Evolutionary conservation across 1,284 basidiomycete genomes (phyloP), one percentile per base, ranked within the genome.

Genomic region (Fomitopsis pinicola): DNA sequence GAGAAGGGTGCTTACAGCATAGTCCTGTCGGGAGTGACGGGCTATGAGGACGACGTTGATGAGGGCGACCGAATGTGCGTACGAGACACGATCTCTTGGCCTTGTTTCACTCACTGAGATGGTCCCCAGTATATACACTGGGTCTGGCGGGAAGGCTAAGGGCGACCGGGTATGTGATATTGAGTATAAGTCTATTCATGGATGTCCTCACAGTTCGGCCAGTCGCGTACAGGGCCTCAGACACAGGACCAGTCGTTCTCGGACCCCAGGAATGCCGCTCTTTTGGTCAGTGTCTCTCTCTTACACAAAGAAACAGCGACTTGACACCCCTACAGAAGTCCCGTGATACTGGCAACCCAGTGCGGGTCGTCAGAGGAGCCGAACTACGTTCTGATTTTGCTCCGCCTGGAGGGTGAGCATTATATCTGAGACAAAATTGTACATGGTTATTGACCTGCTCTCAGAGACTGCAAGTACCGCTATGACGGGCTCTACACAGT

Each of bases 401-500:
- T 3, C 80, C 80, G 0, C 1, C 30, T 0, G 10, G 46, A 48
- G 78, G 79, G 71, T 78, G 62, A 62, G 30, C 19, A n/a, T 22
- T 42, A 1, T 28, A 19, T 22, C 9, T 26, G 19, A 5, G 28
- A 5, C 9, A 30, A 40, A 33, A 26, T 28, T 19, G 22, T 33
- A 6, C n/a, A 36, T 15, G 44, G 26, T 54, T 2, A 53, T 36
- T 58, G 19, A 42, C 33, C 42, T 62, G 19, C 60, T 15, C 19
- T 6, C 30, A 80, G 79, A 6, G 50, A 35, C 50, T 33, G 30
- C 26, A 53, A 53, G 42, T 82, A 74, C 61, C 77, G 80, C 40
- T 81, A 82, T 57, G 80, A 82, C 58, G 80, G 80, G 0, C 71
- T 82, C 30, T 82, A 82, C 60, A 59, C 66, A 15, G 79, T 81